Conservation (phyloP, 441 rosid species). For the Gossypium gossypioides region DNA sequence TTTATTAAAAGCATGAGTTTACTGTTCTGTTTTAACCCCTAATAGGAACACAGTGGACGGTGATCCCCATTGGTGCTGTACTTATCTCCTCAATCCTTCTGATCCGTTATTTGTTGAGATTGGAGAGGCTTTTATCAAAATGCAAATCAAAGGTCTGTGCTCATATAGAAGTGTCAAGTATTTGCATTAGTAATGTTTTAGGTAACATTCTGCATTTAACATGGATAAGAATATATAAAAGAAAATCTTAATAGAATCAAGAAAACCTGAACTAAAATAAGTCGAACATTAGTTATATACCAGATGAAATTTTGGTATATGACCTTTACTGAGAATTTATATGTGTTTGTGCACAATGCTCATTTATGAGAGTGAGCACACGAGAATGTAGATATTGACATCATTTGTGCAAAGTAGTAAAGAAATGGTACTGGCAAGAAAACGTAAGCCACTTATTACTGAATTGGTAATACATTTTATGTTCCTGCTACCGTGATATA, state of each 20-base stretch:
- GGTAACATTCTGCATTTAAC: neutral
- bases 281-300: neutral
- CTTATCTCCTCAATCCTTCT: constrained; percentile 83
- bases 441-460: neutral
- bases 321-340: neutral
- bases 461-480: neutral
- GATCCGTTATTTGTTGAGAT: constrained; percentile 83
- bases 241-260: neutral
- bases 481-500: neutral
- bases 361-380: neutral
- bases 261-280: neutral
- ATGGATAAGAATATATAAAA: neutral
- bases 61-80: constrained; percentile 88
- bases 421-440: neutral
- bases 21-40: constrained; percentile 14
- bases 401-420: neutral
- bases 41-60: constrained; percentile 86
- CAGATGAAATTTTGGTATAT: neutral
- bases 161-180: neutral
- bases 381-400: neutral
- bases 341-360: neutral
- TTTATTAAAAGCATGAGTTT: neutral
- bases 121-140: constrained; percentile 77
- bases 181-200: neutral
- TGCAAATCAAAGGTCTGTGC: constrained; percentile 60